Base-by-base conservation (phyloP, 768 basidiomycete species). In the Multifurca ochricompacta region DNA sequence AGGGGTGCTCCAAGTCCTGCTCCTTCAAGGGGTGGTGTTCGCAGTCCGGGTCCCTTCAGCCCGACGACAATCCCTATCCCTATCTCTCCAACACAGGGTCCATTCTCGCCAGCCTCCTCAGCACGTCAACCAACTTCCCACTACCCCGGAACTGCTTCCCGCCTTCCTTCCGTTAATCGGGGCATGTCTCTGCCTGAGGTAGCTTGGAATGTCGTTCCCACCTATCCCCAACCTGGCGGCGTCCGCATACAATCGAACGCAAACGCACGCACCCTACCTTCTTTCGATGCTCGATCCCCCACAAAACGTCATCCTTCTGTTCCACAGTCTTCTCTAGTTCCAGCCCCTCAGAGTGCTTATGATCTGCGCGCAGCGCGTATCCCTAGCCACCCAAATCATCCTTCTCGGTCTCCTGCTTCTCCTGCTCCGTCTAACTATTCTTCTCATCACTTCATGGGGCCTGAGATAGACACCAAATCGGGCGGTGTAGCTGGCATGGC, bases 401-500 rank as follows among this genome's bases (percentile, higher is more conserved):
- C 54, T 10, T 30, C 48, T 43, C 48, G 46, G 3, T 7, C 51
- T 6, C 30, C 36, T 8, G 36, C 61, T 4, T 55, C 54, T 13
- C 59, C 59, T 0, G n/a, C 54, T 0, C 55, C 53, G 0, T 51
- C 63, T 9, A 48, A 40, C 8, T 51, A 57, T 43, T 25, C 54
- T n/a, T 19, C 43, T 3, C 51, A 18, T 4, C 40, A 39, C 13
- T 30, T 49, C 27, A 28, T 39, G 51, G 27, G 64, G 28, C 67
- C 65, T 6, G 75, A 78, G 31, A 73, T 83, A 8, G 79, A 87
- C 63, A 89, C 87, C n/a, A 81, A 83, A 65, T 75, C 64, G 3
- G 87, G 87, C 3, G 87, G 87, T 6, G 81, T 75, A 49, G 87
- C 87, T 8, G 87, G 87, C 1, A 93, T 94, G 91, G 91, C 91